Base-by-base conservation (phyloP, 2,329 filamentous ascomycete species). In the Endoconidiophora laricicola region DNA sequence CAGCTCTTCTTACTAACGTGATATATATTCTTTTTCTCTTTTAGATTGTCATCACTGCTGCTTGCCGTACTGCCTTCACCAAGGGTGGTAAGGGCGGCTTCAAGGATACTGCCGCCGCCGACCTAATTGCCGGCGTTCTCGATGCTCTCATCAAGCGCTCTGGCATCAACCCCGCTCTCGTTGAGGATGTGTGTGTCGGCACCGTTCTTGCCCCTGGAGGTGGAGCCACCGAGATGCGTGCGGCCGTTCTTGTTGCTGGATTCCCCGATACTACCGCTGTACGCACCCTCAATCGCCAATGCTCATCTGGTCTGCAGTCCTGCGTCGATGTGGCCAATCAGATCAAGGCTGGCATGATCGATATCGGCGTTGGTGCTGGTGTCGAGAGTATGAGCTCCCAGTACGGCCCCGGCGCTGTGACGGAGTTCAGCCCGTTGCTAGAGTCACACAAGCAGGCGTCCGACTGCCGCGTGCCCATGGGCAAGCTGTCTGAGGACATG, bases 381-480 rank as follows among this genome's bases (percentile, higher is more conserved):
- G 87, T 94, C 22, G 91, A 98, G 78, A 91, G 84, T 72, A 98
- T 98, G 91, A 85, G 78, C 61, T 73, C 74, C 52, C 84, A 95
- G 62, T 96, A 96, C 64, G 91, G 90, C 33, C 88, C 90, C 22
- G 73, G 71, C 42, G 91, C 91, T 54, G 90, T 96, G 14, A 78
- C 81, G 55, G 91, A 96, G 67, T 95, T 96, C 74, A 91, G 85
- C 26, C 86, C 94, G 46, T 75, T 86, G 48, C 79, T 96, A 56
- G 85, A 95, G 62, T 76, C 71, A 59, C 76, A 90, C 71, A 74
- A 78, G 56, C 82, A 91, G 62, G 76, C 88, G 22, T 83, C 83
- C 60, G 93, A 95, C 75, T 98, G 91, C 79, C 95, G 94, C 70
- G 90, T 96, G 2, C 81, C 87, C 63, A 96, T 96, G 91, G 90